Evolutionary conservation across 495 filamentous ascomycete genomes (phyloP).

Genomic region (Niebla homalea): DNA sequence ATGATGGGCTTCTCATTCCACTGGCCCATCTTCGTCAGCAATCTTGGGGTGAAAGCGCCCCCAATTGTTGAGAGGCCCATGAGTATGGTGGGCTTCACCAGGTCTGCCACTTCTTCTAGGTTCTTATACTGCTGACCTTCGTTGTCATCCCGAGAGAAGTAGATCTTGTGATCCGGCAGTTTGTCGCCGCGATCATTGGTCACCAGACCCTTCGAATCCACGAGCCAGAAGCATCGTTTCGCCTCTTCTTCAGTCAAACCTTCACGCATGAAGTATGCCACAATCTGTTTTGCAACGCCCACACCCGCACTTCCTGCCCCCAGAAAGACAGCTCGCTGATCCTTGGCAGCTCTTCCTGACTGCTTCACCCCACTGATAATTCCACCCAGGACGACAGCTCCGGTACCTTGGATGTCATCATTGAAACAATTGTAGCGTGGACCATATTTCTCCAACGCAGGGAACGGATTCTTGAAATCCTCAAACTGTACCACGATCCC

Average conservation of each 20-base stretch:
- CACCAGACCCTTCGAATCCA: conserved; percentile 93
- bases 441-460: conserved; percentile 78
- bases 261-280: conserved; percentile 86
- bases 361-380: conserved; percentile 89
- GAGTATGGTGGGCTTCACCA: conserved; percentile 85
- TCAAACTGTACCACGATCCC: conserved; percentile 96
- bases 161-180: conserved; percentile 93
- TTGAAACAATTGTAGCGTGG: conserved; percentile 91
- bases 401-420: conserved; percentile 96
- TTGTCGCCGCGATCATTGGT: conserved; percentile 87
- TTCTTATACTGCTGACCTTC: conserved; percentile 77
- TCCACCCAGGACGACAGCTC: conserved; percentile 85
- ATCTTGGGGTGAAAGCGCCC: conserved; percentile 81
- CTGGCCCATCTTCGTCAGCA: conserved; percentile 72
- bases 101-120: conserved; percentile 85
- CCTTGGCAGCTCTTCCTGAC: conserved; percentile 72
- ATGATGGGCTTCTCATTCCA: conserved; percentile 73
- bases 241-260: conserved; percentile 89
- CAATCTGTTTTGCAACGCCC: conserved; percentile 92
- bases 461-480: conserved; percentile 98
- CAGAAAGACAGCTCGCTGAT: conserved; percentile 91
- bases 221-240: conserved; percentile 85
- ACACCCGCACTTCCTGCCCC: conserved; percentile 92
- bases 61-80: conserved; percentile 91
- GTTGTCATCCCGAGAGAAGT: conserved; percentile 90